Base-by-base conservation (phyloP, 345 rosid genomes). In the Gossypium rotundifolium region DNA sequence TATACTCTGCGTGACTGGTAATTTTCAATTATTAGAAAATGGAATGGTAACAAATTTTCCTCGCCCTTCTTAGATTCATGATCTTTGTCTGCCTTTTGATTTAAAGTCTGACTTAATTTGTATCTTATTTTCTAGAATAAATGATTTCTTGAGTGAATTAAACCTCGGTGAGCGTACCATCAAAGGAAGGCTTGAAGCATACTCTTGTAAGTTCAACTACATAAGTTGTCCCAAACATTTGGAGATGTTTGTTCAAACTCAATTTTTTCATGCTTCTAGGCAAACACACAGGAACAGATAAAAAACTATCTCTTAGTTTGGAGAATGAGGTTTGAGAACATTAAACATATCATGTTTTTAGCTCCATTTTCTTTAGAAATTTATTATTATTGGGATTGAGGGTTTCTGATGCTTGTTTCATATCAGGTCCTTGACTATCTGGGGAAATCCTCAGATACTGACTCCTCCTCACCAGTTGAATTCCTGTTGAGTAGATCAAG, bases 211-310 rank as follows among this genome's bases (percentile, higher is more conserved):
- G 97, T 59, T 74, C 25, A 6, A 46, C 27, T 14, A 48, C 54
- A 11, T 53, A 14, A 54, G 17, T 23, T 70, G 29, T 40, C 22
- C 8, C 49, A 22, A 59, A 48, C 33, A n/a, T 77, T 73, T 71
- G 49, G 71, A 67, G 57, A 42, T 17, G 65, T 12, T 60, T 66
- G 71, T 58, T 42, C 59, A 62, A 67, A 69, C 66, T 16, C 44
- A 27, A 33, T 51, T 64, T 70, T 2, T 23, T 63, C 33, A 54
- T 78, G 16, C 77, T 73, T 75, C 18, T 63, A 92, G 98, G 98
- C 80, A 94, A 94, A 84, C 98, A 90, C 81, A 88, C 96, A 2
- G 90, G 97, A 77, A 85, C 88, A 17, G 98, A 94, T 79, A 94
- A 90, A 79, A 92, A 84, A 76, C 77, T 92, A 22, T 90, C 97